Evolutionary conservation across 1,139 yeast species (phyloP), one percentile per base, ranked within the genome.

Genomic region (Candida sanyaensis): DNA sequence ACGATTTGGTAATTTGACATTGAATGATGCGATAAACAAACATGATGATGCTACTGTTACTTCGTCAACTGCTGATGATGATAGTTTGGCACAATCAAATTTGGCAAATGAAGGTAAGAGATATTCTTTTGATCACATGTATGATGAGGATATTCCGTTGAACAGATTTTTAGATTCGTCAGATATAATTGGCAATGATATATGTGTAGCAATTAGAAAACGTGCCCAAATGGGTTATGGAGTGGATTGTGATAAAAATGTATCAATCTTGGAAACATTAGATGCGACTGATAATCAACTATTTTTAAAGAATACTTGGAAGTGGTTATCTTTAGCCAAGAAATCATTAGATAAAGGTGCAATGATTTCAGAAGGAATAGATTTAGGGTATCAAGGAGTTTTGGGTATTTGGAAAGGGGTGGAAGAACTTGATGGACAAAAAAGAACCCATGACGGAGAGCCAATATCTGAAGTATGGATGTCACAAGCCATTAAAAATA

Each of bases 371-470:
- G 84, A 82, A 26, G 77, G 78, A 7, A 70, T 89, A 29, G 97
- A 93, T 62, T 75, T 93, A 36, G 95, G 96, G 2, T 91, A 81
- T 63, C 86, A 88, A 57, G 99, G 98, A 6, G 95, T 92, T 1
- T 66, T 83, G 32, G 96, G 96, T 11, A 84, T 92, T 36, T 93
- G 98, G 98, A 84, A 83, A 55, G 96, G 96, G 13, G 77, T 80
- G 8, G 79, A 78, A 3, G 89, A 86, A 33, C 70, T 88, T 27
- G 70, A 75, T 10, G 76, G 76, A 32, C 88, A 86, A 53, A 77
- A 75, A 39, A 66, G 90, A 39, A 77, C 76, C 44, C 67, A 66
- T 11, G 61, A 64, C 5, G 58, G 70, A 13, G 66, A 63, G 5
- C 58, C 72, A 0, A 58, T 70, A 1, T 64, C 65, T 2, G 83